These are phyloP conservation scores for Sphagnum contortum DNA, from an alignment of 225 moss, liverwort and hornwort species.

Conservation along the genomic window DNA sequence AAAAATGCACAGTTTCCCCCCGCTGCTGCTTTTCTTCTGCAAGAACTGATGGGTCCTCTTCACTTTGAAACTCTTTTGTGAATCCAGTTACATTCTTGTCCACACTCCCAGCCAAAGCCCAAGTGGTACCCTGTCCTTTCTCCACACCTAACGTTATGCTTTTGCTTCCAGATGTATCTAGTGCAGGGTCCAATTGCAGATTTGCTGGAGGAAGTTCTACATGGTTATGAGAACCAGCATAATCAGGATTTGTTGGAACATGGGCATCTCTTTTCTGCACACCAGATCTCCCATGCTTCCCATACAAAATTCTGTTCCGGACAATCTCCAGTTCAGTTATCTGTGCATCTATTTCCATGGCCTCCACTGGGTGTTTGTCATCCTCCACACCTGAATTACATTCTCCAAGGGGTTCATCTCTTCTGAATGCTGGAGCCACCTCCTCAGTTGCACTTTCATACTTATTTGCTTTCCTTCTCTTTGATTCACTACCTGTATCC, in stretches of 20 bases:
- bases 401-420: constrained; percentile 15
- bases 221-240: constrained; percentile 14
- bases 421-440: neutral
- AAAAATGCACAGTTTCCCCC: constrained; percentile 34
- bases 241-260: constrained; percentile 17
- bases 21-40: constrained; percentile 15
- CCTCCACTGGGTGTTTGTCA: constrained; percentile 5
- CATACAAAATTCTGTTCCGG: constrained; percentile 34
- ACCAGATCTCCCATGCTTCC: constrained; percentile 40
- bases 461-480: constrained; percentile 56
- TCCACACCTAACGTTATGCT: too few species aligned
- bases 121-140: too few species aligned
- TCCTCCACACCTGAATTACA: too few species aligned
- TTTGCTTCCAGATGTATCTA: too few species aligned
- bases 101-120: too few species aligned
- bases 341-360: constrained; percentile 41
- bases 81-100: too few species aligned
- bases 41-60: constrained; percentile 23
- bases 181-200: too few species aligned
- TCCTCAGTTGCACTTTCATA: constrained; percentile 29
- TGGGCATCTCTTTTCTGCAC: constrained; percentile 16
- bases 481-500: constrained; percentile 59
- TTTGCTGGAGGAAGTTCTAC: constrained; percentile 10
- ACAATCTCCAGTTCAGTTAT: constrained; percentile 45
- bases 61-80: constrained; percentile 33